Evolutionary conservation across 2,329 filamentous ascomycete genomes (phyloP).

Genomic region (Trichoderma harzianum): DNA sequence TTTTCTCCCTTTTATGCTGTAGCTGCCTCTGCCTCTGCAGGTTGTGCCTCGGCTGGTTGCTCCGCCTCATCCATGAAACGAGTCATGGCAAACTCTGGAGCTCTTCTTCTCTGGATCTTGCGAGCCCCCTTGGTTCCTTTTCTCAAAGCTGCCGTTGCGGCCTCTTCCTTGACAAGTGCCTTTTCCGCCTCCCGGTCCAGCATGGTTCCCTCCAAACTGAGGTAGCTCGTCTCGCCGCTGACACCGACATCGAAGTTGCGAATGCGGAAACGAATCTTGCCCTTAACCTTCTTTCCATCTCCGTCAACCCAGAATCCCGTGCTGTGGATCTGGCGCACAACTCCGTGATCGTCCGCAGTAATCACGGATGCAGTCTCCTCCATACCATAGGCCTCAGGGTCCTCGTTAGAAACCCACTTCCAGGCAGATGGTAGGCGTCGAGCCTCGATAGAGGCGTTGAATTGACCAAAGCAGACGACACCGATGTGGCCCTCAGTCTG

Average conservation of each 20-base stretch:
- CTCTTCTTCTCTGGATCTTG: slow-evolving; percentile 33
- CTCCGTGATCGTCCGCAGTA: slow-evolving; percentile 49
- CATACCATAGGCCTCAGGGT: slow-evolving; percentile 37
- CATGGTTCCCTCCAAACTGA: slow-evolving; percentile 88
- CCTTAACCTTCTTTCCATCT: slow-evolving; percentile 64
- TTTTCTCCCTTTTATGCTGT: background rate
- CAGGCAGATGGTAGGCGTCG: slow-evolving; percentile 72
- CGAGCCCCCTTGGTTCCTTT: slow-evolving; percentile 35
- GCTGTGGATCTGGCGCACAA: slow-evolving; percentile 50
- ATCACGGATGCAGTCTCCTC: slow-evolving; percentile 42
- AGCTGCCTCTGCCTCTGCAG: background rate
- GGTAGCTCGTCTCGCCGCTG: slow-evolving; percentile 71
- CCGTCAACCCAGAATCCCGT: slow-evolving; percentile 75
- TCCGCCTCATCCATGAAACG: slow-evolving; percentile 49
- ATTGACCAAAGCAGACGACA: slow-evolving; percentile 84
- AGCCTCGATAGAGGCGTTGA: slow-evolving; percentile 83
- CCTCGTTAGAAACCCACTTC: slow-evolving; percentile 68
- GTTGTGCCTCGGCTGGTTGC: slow-evolving; percentile 16
- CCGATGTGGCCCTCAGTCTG: slow-evolving; percentile 88
- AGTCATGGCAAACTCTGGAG: slow-evolving; percentile 56
- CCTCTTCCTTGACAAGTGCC: slow-evolving; percentile 45
- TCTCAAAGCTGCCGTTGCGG: slow-evolving; percentile 39
- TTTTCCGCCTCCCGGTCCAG: slow-evolving; percentile 65
- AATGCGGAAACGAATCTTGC: slow-evolving; percentile 72
- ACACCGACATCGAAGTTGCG: slow-evolving; percentile 79